Percentiles rank a stretch among this genome's conserved stretches.
Conservation (phyloP, 306 rosid genomes). For the Glycine tomentella region DNA sequence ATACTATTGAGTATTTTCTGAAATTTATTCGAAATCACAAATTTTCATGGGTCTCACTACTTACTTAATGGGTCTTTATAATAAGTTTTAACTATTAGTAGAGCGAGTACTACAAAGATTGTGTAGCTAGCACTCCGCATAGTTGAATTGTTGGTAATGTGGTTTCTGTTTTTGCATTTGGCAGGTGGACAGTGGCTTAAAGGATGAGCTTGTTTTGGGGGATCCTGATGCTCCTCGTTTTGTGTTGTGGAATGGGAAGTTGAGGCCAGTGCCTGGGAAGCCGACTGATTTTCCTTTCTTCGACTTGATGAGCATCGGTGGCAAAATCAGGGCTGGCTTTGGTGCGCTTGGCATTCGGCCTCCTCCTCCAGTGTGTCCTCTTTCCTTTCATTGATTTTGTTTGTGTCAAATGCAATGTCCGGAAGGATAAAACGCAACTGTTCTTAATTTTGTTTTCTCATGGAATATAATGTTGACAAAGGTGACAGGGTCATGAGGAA, state of each 20-base stretch:
- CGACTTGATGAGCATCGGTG: constrained; percentile 91
- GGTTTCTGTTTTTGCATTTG: constrained; percentile 31
- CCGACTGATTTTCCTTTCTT: constrained; percentile 85
- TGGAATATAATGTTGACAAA: constrained; percentile 71
- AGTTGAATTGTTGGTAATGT: constrained; percentile 34
- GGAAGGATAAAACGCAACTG: constrained; percentile 17
- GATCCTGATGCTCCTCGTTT: constrained; percentile 94
- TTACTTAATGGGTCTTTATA: too few relatives aligned
- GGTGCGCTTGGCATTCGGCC: constrained; percentile 97
- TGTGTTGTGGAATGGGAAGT: constrained; percentile 88
- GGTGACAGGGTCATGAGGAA: too few relatives aligned
- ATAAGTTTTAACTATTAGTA: too few relatives aligned
- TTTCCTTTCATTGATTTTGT: constrained; percentile 34
- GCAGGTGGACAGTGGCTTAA: constrained; percentile 93
- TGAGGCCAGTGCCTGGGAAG: constrained; percentile 83
- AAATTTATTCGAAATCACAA: too few relatives aligned
- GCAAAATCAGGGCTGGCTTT: constrained; percentile 95
- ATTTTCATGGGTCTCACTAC: too few relatives aligned
- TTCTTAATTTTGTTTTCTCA: constrained; percentile 63
- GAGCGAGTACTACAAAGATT: too few relatives aligned
- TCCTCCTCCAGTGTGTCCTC: constrained; percentile 89
- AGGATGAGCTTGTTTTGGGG: constrained; percentile 90
- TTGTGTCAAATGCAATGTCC: constrained; percentile 30
- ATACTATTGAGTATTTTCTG: too few relatives aligned
- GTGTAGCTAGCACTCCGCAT: not conserved